A percentile compares a stretch with the other conserved stretches of the same genome.
Conservation (phyloP, 1,284 basidiomycete genomes). For the Ceratobasidium sp. region DNA sequence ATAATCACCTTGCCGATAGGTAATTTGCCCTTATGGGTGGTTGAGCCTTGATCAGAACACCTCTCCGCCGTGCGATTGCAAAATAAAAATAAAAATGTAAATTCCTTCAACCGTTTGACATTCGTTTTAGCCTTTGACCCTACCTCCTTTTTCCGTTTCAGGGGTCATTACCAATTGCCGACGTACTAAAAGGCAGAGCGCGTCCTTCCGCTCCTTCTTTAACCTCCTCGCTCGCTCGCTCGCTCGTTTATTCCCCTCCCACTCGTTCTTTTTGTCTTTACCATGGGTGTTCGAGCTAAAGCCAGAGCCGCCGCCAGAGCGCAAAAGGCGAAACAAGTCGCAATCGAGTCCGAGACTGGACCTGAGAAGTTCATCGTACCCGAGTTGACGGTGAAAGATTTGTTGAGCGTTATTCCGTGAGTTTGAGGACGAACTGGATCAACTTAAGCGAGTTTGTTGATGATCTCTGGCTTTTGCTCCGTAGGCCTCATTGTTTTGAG, state of each 20-base stretch:
- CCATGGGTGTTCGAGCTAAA: conserved; percentile 46
- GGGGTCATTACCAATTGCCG: background rate
- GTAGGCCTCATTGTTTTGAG: conserved; percentile 66
- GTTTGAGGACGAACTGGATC: background rate
- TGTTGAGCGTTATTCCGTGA: conserved; percentile 64
- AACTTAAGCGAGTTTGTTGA: background rate
- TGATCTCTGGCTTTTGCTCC: background rate
- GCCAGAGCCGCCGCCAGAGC: conserved; percentile 48
- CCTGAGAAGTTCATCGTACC: conserved; percentile 57
- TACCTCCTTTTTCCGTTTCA: conserved; percentile 16
- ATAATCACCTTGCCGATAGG: too few relatives aligned
- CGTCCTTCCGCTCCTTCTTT: background rate
- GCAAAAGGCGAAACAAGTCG: background rate
- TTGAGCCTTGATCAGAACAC: too few relatives aligned
- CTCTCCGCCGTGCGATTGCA: too few relatives aligned
- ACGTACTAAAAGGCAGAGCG: conserved; percentile 1
- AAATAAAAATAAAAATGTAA: background rate
- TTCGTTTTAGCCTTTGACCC: background rate
- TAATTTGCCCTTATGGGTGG: too few relatives aligned
- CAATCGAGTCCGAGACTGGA: conserved; percentile 39
- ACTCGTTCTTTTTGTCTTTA: conserved; percentile 42
- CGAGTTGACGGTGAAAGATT: conserved; percentile 59
- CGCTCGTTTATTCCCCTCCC: conserved; percentile 40
- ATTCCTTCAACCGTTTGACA: background rate
- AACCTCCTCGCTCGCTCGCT: too few relatives aligned